Evolutionary conservation across 164 flowering plant genomes (phyloP).

Genomic region (Stephania yunnanensis): DNA sequence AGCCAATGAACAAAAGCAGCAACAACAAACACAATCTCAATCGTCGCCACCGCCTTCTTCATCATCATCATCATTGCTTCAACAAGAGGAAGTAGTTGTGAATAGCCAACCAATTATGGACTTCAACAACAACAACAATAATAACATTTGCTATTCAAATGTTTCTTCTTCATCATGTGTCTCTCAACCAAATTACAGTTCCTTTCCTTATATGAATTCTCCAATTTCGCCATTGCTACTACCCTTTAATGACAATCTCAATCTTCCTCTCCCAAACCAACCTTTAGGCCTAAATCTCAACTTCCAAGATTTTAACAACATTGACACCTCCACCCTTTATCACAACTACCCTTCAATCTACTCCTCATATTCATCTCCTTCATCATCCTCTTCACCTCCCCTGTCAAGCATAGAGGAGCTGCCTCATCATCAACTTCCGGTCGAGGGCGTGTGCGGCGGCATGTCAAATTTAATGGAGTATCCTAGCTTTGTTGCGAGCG

Average conservation of each 20-base stretch:
- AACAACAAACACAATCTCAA: conserved; percentile 13
- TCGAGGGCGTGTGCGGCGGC: conserved; percentile 9
- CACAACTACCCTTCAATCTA: conserved; percentile 24
- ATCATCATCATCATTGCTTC: conserved; percentile 20
- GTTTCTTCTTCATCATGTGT: conserved; percentile 14
- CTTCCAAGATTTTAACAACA: conserved; percentile 59
- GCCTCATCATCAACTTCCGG: conserved; percentile 12
- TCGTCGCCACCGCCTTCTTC: conserved; percentile 20
- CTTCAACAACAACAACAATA: conserved; percentile 11
- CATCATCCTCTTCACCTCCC: conserved; percentile 45
- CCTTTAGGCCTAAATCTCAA: conserved; percentile 81
- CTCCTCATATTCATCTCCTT: conserved; percentile 36
- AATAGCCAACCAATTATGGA: conserved; percentile 17
- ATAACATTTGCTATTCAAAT: conserved; percentile 26
- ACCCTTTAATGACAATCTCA: conserved; percentile 33
- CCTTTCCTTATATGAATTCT: conserved; percentile 31
- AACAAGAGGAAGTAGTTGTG: conserved; percentile 21
- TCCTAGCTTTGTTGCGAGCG: conserved; percentile 9
- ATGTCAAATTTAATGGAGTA: conserved; percentile 13
- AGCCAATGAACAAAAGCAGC: conserved; percentile 48
- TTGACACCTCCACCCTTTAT: conserved; percentile 36
- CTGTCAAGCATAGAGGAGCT: conserved; percentile 24
- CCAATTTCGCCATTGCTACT: conserved; percentile 21
- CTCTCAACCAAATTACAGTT: conserved; percentile 13
- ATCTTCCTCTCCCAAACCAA: conserved; percentile 64